Base-by-base conservation (phyloP, 495 filamentous ascomycete genomes). In the Aspergillus sclerotioniger region DNA sequence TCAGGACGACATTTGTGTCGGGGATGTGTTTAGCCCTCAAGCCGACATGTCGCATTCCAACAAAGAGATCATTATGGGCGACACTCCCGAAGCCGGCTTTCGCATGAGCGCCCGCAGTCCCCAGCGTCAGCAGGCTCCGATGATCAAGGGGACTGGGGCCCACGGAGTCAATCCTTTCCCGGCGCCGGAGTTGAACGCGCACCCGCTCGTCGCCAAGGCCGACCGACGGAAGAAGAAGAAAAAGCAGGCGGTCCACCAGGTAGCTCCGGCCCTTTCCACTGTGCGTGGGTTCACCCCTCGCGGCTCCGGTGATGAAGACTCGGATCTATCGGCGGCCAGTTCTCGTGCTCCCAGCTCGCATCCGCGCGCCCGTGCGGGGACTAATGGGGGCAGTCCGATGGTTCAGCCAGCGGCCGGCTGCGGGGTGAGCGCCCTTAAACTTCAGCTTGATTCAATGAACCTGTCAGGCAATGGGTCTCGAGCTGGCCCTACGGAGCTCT, bases 281-380 rank as follows among this genome's bases (percentile, higher is more conserved):
- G 84, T 92, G 44, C 86, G 84, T 64, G 91, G 91, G 6, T 93
- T 95, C 64, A 92, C 89, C n/a, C 90, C 91, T n/a, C 75, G 82
- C n/a, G 83, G 82, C 17, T 94, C 91, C 49, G 89, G 82, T 41
- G 90, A 92, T 62, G 92, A 96, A 65, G 91, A 94, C 57, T 91
- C 89, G 13, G 91, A 94, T 68, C 82, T 81, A 60, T 87, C 86
- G 20, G 64, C 70, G 12, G 67, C 74, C 8, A 80, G 72, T 57
- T 81, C 83, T 12, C 76, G 76, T n/a, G 69, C 67, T 17, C 63
- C 69, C n/a, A 70, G 70, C 43, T 66, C 72, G 12, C 63, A 60
- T 6, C 65, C 73, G 6, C 66, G 65, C 32, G 62, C 67, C 25
- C 52, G 62, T 1, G 29, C 63, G 20, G 64, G 61, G 6, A 60